Conservation (phyloP, 805 yeast species). For the Saturnispora galanensis region DNA sequence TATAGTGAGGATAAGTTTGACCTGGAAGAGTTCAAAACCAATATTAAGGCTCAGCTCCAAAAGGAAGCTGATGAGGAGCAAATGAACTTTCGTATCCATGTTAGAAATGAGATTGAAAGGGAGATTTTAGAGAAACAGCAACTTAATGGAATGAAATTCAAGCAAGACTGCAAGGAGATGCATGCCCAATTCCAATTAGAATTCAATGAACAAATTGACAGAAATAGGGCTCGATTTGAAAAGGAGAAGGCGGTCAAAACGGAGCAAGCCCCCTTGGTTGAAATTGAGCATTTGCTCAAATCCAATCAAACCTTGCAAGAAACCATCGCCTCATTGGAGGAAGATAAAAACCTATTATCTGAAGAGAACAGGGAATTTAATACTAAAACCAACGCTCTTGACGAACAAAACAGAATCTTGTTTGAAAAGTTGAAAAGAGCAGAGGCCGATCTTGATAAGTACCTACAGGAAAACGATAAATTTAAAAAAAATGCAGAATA, state of each 20-base stretch:
- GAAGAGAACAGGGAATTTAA: neutral
- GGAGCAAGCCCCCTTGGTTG: neutral
- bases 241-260: neutral
- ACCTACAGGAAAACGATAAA: neutral
- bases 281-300: neutral
- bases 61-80: constrained; percentile 3
- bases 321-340: neutral
- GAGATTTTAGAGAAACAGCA: neutral
- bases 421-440: neutral
- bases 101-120: neutral
- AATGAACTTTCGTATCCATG: neutral
- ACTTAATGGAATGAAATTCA: neutral
- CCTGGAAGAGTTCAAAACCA: constrained; percentile 1
- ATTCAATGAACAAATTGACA: neutral
- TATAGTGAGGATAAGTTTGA: neutral
- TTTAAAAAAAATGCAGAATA: neutral
- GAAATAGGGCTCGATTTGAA: too few species aligned
- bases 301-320: neutral
- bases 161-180: neutral
- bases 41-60: neutral
- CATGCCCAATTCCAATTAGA: neutral
- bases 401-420: neutral
- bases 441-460: neutral
- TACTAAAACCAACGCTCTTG: neutral
- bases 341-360: neutral